Percentiles rank a stretch among this genome's conserved stretches.
Evolutionary conservation across 148 eudicot genomes (phyloP).

Genomic region (Vaccinium vitisidaea): DNA sequence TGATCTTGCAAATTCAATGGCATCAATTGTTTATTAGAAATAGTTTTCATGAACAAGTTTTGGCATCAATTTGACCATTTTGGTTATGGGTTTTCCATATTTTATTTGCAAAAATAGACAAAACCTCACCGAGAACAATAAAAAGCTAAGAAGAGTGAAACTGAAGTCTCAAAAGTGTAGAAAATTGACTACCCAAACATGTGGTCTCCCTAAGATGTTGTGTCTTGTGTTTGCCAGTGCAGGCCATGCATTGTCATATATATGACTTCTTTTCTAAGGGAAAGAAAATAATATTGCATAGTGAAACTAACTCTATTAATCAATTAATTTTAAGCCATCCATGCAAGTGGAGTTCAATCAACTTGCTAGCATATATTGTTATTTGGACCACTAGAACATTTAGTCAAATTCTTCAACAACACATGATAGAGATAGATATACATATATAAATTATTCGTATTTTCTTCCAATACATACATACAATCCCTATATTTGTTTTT

Average conservation of each 20-base stretch:
- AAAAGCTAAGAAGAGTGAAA: constrained; percentile 18
- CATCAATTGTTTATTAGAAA: no score
- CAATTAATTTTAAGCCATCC: neutral
- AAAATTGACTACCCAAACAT: constrained; percentile 14
- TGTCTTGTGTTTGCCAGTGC: neutral
- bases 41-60: neutral
- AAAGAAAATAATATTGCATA: neutral
- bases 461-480: no score
- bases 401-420: neutral
- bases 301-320: neutral
- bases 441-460: no score
- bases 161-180: constrained; percentile 19
- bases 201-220: constrained; percentile 2
- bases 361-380: neutral
- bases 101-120: neutral
- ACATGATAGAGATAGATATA: neutral
- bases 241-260: neutral
- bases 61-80: neutral
- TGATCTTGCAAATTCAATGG: no score
- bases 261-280: constrained; percentile 3
- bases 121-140: neutral
- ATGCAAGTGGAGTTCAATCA: neutral
- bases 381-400: neutral
- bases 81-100: neutral
- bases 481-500: neutral